Evolutionary conservation across 202 grass and related monocot genomes (phyloP), one percentile per base, ranked within the genome.

Genomic region (Bolboschoenoplectus hybrid): DNA sequence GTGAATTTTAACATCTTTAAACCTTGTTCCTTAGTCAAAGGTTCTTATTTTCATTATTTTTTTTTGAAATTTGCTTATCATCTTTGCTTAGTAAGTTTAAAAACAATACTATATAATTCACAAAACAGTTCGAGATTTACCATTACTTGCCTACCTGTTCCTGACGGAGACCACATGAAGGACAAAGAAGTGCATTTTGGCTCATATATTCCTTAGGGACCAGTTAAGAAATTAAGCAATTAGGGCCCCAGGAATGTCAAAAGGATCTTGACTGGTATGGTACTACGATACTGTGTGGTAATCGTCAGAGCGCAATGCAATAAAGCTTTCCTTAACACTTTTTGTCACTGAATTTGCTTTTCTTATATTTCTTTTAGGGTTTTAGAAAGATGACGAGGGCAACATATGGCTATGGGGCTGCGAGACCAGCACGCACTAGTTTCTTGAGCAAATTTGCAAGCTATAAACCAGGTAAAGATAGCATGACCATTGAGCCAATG

Each of bases 401-500:
- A 63, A 86, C 89, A 56, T 89, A 85, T 51, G 85, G 50, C 52
- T 82, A 87, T 17, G 63, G 85, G 11, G 53, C 75, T 9, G 63
- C 47, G 2, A 70, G 65, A 57, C 62, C 76, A 88, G 38, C 87
- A 87, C 40, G 84, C 87, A 90, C 76, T 81, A 98, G 92, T 69
- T 92, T 95, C 45, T 88, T 89, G 43, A 89, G 39, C 53, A 93
- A 92, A 89, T 95, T 93, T 80, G 90, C 87, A 64, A 89, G 86
- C 67, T 98, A 94, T 87, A 90, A 98, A 88, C 89, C 85, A 53
- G 86, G 93, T 77, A 85, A 82, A 47, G 91, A 92, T 36, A 89
- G 86, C 77, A 91, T 95, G 87, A 87, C 86, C 60, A 86, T 95
- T 26, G 92, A 94, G 80, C 62, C 89, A 56, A 85, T 88, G 47